Evolutionary conservation across 208 protist genomes (phyloP).

Genomic region (Leishmania aethiopica): DNA sequence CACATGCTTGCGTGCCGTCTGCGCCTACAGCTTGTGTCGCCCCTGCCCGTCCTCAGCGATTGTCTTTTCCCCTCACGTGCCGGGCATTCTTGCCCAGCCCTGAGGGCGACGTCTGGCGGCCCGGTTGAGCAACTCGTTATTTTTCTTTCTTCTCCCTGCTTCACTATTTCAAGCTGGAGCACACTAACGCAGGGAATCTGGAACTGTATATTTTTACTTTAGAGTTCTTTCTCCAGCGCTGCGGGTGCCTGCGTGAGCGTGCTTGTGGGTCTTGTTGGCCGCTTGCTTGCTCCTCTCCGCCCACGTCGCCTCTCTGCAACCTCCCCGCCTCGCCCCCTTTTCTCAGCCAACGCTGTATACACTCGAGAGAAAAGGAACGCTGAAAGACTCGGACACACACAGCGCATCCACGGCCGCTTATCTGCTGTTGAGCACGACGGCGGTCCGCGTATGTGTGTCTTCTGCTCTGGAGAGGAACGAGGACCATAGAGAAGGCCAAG

Average conservation of each 20-base stretch:
- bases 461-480: background rate
- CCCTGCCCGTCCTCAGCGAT: background rate
- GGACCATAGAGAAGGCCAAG: background rate
- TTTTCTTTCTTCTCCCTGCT: background rate
- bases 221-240: background rate
- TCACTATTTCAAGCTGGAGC: background rate
- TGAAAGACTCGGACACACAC: background rate
- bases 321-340: background rate
- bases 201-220: background rate
- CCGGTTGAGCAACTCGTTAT: background rate
- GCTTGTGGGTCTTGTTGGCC: background rate
- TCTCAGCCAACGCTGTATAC: background rate
- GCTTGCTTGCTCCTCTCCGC: background rate
- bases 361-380: background rate
- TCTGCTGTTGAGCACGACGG: background rate
- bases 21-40: background rate
- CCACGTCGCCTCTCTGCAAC: background rate
- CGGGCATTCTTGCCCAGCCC: background rate
- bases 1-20: background rate
- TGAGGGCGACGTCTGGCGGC: background rate
- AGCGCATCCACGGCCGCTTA: background rate
- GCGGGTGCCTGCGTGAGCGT: background rate
- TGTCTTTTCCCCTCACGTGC: constrained; percentile 1
- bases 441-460: background rate
- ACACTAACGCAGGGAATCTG: background rate